phyloP scores from a whole-genome alignment of 768 basidiomycete species.

The Phanerochaete sordida region DNA sequence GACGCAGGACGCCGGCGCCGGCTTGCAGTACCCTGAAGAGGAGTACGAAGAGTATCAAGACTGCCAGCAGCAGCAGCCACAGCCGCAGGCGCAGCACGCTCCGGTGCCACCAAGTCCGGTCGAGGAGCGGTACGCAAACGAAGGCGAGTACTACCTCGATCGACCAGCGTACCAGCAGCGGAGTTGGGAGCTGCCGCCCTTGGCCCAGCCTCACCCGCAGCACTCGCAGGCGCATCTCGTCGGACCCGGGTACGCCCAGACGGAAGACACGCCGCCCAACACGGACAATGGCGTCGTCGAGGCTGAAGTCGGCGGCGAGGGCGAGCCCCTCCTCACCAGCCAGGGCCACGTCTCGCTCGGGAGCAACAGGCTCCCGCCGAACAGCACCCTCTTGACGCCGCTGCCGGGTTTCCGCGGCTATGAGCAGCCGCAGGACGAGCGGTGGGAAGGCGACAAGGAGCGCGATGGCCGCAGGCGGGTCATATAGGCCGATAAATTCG shows the following conservation, averaged over 20 bases:
- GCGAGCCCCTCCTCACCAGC: slow-evolving; percentile 11
- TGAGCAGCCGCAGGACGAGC: background rate
- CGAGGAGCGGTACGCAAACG: background rate
- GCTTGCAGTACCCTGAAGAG: slow-evolving; percentile 6
- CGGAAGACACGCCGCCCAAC: background rate
- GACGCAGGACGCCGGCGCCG: background rate
- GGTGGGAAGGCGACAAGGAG: background rate
- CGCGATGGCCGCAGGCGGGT: background rate
- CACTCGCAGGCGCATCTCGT: background rate
- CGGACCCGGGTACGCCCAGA: background rate
- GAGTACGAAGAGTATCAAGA: slow-evolving; percentile 2
- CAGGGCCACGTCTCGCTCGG: slow-evolving; percentile 10
- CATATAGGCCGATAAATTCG: background rate
- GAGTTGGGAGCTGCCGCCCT: background rate
- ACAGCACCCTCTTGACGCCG: slow-evolving; percentile 14
- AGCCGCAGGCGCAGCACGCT: background rate
- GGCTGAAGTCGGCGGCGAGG: background rate
- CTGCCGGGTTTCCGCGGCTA: slow-evolving; percentile 8
- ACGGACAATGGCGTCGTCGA: background rate
- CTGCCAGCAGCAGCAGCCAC: no score
- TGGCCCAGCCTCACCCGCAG: background rate
- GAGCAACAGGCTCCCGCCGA: slow-evolving; percentile 11
- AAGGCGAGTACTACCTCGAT: slow-evolving; percentile 2
- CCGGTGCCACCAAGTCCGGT: background rate
- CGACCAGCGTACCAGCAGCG: background rate